These are phyloP conservation scores for Trichoderma oligosporum DNA, from an alignment of 2,329 filamentous ascomycete species.

Conservation along the genomic window DNA sequence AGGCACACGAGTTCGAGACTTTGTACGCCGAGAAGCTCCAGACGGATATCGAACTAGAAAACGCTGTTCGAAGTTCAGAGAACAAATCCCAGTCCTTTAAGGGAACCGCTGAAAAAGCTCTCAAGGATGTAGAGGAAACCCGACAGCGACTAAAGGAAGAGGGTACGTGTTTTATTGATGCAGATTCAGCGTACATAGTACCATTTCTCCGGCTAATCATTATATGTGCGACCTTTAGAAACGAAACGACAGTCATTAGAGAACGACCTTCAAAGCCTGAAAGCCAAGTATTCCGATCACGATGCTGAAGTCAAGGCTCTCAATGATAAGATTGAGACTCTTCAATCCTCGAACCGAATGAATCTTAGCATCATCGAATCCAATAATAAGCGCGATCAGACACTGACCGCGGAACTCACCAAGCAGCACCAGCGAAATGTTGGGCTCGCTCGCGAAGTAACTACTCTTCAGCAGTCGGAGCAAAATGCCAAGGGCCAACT, in stretches of 20 bases:
- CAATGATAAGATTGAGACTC: slow-evolving; percentile 75
- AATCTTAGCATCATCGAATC: slow-evolving; percentile 84
- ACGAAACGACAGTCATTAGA: slow-evolving; percentile 70
- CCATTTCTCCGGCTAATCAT: background rate
- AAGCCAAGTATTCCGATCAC: slow-evolving; percentile 18
- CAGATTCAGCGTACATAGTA: too few relatives aligned
- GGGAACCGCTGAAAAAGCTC: slow-evolving; percentile 73
- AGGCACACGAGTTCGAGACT: slow-evolving; percentile 77
- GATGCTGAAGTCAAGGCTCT: slow-evolving; percentile 68
- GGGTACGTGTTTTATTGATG: slow-evolving; percentile 57
- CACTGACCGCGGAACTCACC: slow-evolving; percentile 79
- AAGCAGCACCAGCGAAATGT: slow-evolving; percentile 85
- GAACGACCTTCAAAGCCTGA: slow-evolving; percentile 60
- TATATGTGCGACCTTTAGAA: slow-evolving; percentile 55
- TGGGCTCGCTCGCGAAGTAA: slow-evolving; percentile 77
- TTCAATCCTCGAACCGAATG: slow-evolving; percentile 90
- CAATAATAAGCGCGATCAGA: slow-evolving; percentile 82
- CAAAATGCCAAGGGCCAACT: slow-evolving; percentile 77
- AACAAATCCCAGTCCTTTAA: slow-evolving; percentile 79
- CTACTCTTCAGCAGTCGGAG: slow-evolving; percentile 74
- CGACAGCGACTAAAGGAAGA: slow-evolving; percentile 77
- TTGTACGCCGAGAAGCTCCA: slow-evolving; percentile 84
- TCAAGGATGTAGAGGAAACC: slow-evolving; percentile 78
- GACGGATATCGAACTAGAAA: slow-evolving; percentile 89
- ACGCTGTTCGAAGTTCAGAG: slow-evolving; percentile 78